Evolutionary conservation across 1,139 yeast genomes (phyloP), one percentile per base, ranked within the genome.

Genomic region (Pichia sp.): DNA sequence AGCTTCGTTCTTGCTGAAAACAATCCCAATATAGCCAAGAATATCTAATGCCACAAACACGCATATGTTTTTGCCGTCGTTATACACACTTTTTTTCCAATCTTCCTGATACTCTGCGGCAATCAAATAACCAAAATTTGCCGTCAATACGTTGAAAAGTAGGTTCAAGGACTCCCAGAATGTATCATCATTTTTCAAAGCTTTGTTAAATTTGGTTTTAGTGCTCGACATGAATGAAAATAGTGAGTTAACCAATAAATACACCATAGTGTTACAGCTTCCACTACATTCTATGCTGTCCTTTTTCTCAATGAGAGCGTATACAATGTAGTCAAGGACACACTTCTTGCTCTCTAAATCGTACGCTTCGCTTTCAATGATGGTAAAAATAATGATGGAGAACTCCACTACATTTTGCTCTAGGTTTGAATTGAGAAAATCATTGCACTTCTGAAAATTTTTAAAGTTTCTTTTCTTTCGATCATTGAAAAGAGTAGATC

Each of bases 291-390:
- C 13, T 1, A 64, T 15, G 0, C 45, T 8, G 8, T 50, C 43
- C 7, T 53, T n/a, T 4, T 51, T 46, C 43, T 65, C 67, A 31
- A 65, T 55, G 11, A 64, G 26, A 7, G 62, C 13, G 45, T 61
- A 61, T 45, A 64, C 62, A 13, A 64, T 49, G 40, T 60, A 65
- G 47, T 63, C 65, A 29, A 64, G 16, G 16, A 58, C 47, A 13
- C 57, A 16, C 34, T 31, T 31, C 23, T 53, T 51, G n/a, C 45
- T 13, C 11, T 36, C 47, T 3, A 32, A 16, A 4, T 29, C 19
- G 34, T 44, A 58, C 8, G 36, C 30, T 7, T 49, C 47, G 41
- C 47, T 50, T 30, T 54, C 54, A 41, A 64, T 49, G 11, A 63
- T 48, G 4, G 54, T 44, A 3, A 61, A 55, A 31, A 63, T 36